Evolutionary conservation across 495 filamentous ascomycete species (phyloP).

Genomic region (Poronia punctata): DNA sequence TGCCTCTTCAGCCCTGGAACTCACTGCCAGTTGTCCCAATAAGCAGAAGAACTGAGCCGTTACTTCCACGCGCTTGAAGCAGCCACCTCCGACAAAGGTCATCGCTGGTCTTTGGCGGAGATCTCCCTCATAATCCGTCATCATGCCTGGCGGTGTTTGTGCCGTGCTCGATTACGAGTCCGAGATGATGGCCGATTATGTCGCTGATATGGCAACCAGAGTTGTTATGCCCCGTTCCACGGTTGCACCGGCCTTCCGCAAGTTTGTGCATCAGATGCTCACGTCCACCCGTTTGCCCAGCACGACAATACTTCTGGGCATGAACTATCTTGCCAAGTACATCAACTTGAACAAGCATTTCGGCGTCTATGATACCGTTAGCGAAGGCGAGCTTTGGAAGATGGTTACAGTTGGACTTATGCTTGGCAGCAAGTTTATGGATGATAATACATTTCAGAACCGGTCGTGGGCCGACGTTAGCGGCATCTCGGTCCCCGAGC

Average conservation of each 20-base stretch:
- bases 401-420: conserved; percentile 85
- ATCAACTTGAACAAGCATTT: conserved; percentile 63
- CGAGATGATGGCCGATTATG: conserved; percentile 96
- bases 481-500: conserved; percentile 76
- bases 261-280: conserved; percentile 90
- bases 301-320: conserved; percentile 86
- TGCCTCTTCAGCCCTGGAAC: conserved; percentile 37
- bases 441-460: conserved; percentile 99
- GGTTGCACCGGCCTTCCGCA: conserved; percentile 75
- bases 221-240: conserved; percentile 62
- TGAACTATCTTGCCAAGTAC: conserved; percentile 81
- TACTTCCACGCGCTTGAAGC: conserved; percentile 37
- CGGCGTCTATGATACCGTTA: conserved; percentile 45
- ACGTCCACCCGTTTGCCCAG: conserved; percentile 91
- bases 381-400: conserved; percentile 74
- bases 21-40: conserved; percentile 20
- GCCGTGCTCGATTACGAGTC: conserved; percentile 97
- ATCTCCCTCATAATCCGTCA: conserved; percentile 19
- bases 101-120: conserved; percentile 22
- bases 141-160: conserved; percentile 77
- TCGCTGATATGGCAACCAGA: conserved; percentile 83
- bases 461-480: conserved; percentile 98
- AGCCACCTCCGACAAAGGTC: conserved; percentile 23
- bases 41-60: conserved; percentile 18
- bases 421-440: conserved; percentile 94